Evolutionary conservation across 2,329 filamentous ascomycete species (phyloP), one percentile per base, ranked within the genome.

Genomic region (Colletotrichum graminicola): DNA sequence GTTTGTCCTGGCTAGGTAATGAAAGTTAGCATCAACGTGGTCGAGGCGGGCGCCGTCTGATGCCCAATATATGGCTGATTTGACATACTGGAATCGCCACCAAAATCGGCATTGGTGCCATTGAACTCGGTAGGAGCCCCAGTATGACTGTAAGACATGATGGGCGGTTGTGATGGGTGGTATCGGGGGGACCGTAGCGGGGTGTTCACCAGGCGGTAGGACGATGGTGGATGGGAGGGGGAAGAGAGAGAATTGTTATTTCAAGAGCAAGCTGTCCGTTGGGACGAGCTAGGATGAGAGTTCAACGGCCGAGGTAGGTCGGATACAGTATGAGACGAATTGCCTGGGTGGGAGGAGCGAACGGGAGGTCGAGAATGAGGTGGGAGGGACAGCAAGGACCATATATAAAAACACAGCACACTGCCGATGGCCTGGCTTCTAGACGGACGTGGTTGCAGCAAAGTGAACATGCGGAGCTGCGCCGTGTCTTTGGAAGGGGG

Each of bases 21-120:
- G 45, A 52, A 14, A 41, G 51, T 57, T 54, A 61, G 67, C 51
- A 68, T 61, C 65, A 26, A 18, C 29, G 32, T 61, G 36, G 21
- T 11, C 23, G 21, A 41, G 51, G 57, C 29, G 43, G 34, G 26
- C n/a, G 34, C n/a, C 10, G n/a, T 26, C 47, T n/a, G 43, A 16
- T 49, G 29, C 57, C 45, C 52, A 23, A 10, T 4, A 39, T 55
- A 39, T 11, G n/a, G 55, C 39, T 5, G 61, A 68, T 64, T 69
- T 68, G 54, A 88, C 93, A 79, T 88, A 95, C 93, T 87, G 75
- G 93, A 93, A 85, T 97, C 89, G 79, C 94, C 94, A 76, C 94
- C 94, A 68, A 89, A 85, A 73, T 87, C 85, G 47, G 83, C 74
- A 78, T 93, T 82, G 66, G 89, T 91, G 79, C 89, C 89, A 83